Conservation (phyloP, 2,329 filamentous ascomycete species). For the Raffaelea ambrosiae region DNA sequence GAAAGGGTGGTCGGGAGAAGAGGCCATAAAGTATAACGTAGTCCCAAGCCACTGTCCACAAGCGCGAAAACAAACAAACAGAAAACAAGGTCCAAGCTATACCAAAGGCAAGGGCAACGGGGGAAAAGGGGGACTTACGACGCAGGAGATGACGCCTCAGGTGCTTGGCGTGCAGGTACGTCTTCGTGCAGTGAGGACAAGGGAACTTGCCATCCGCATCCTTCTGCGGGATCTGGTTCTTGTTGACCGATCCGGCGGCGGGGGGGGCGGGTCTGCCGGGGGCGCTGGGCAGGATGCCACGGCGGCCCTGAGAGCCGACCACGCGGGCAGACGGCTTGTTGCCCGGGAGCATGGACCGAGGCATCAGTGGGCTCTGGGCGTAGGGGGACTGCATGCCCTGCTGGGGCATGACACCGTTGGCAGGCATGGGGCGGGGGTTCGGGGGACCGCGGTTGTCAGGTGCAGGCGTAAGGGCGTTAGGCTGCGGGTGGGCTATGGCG, state of each 20-base stretch:
- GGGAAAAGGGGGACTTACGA: slow-evolving; percentile 87
- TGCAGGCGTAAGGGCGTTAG: slow-evolving; percentile 65
- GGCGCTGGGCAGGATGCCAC: slow-evolving; percentile 85
- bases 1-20: no score
- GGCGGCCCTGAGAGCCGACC: slow-evolving; percentile 85
- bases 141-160: slow-evolving; percentile 90
- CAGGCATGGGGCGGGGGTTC: slow-evolving; percentile 61
- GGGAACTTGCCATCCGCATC: slow-evolving; percentile 97
- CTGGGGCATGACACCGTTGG: slow-evolving; percentile 54
- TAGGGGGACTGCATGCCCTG: slow-evolving; percentile 52
- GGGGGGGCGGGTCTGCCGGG: slow-evolving; percentile 76
- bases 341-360: slow-evolving; percentile 46
- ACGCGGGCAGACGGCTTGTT: slow-evolving; percentile 74
- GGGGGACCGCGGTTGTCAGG: slow-evolving; percentile 46
- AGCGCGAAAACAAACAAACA: no score
- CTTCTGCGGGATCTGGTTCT: slow-evolving; percentile 87
- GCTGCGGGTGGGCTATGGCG: slow-evolving; percentile 62
- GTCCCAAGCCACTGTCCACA: no score
- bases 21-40: no score
- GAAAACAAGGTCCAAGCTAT: no score
- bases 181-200: slow-evolving; percentile 96
- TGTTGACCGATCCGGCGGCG: slow-evolving; percentile 58
- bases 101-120: neutral
- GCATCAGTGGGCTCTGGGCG: slow-evolving; percentile 47
- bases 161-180: slow-evolving; percentile 95